Base-by-base conservation (phyloP, 2,329 filamentous ascomycete species). In the Didymella lethalis region DNA sequence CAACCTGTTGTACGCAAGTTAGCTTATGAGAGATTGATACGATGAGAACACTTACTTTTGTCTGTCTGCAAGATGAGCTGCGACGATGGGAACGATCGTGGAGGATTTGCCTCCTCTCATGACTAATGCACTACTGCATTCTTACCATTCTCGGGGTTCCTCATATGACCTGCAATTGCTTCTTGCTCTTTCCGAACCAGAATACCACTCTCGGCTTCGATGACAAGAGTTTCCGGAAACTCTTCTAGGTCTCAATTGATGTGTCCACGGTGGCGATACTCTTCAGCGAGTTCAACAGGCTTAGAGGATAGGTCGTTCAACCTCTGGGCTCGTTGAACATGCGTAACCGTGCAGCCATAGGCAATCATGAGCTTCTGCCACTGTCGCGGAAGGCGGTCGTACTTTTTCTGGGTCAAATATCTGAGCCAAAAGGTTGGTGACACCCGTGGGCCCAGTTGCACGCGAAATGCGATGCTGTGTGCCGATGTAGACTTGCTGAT, bases 161-260 rank as follows among this genome's bases (percentile, higher is more conserved):
- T 83, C 84, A 92, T 91, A 20, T 82, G 68, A 0, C 56, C 44
- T 0, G 88, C 85, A 48, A 92, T 86, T 2, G 83, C 69, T 2
- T 83, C 79, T 66, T 92, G 88, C 0, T 85, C 82, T 0, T 79
- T 68, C 0, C 90, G 83, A 8, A 92, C 86, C 8, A 87, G 67
- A 1, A 92, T 79, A 0, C 83, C 81, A 32, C 81, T 86, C 52
- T 92, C 88, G 0, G 88, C 77, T 68, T 92, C 88, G 0, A 92
- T 59, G 0, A 92, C 74, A 0, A 92, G 76, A 59, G 80, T 86
- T 23, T 91, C 88, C 0, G 88, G 87, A 36, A 79, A 75, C 0
- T 83, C 59, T 0, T 68, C 10, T 0, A 84, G 82, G 6, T 82
- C 64, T 86, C 88, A 91, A 10, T 83, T 84, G 1, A 67, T 63